phyloP scores from a whole-genome alignment of 2,329 filamentous ascomycete genomes.

The Xylaria multiplex region DNA sequence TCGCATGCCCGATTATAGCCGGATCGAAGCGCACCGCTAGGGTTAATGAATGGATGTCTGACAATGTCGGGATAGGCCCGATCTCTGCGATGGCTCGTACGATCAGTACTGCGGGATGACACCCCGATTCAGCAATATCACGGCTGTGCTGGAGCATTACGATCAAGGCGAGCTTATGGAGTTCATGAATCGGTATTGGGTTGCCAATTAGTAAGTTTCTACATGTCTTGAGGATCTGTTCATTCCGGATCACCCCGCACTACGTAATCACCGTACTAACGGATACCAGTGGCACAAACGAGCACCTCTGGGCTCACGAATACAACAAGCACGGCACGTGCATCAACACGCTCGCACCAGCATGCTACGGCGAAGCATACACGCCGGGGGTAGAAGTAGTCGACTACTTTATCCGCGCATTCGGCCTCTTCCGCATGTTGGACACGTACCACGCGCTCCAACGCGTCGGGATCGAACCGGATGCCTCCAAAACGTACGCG shows the following conservation, averaged over 20 bases:
- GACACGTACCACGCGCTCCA: conserved; percentile 56
- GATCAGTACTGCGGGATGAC: conserved; percentile 56
- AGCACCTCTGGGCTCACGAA: conserved; percentile 73
- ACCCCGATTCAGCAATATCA: conserved; percentile 56
- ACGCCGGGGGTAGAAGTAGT: conserved; percentile 55
- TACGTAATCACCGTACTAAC: conserved; percentile 9
- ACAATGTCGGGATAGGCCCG: conserved; percentile 50
- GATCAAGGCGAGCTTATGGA: conserved; percentile 53
- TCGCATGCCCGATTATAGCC: neutral
- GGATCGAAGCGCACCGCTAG: neutral
- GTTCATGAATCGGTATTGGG: conserved; percentile 57
- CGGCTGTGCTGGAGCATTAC: conserved; percentile 53
- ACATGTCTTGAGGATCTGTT: neutral
- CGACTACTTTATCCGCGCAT: conserved; percentile 58
- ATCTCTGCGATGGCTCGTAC: conserved; percentile 57
- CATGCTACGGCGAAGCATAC: conserved; percentile 69
- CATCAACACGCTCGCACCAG: conserved; percentile 72
- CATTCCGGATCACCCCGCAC: neutral
- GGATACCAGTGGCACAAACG: conserved; percentile 51
- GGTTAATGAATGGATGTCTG: conserved; percentile 12
- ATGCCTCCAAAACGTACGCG: conserved; percentile 53
- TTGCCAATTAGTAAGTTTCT: conserved; percentile 52
- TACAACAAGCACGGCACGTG: conserved; percentile 79
- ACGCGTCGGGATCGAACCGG: conserved; percentile 52
- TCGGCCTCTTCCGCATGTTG: conserved; percentile 54